Base-by-base conservation (phyloP, 306 rosid genomes). In the Prunus davidiana region DNA sequence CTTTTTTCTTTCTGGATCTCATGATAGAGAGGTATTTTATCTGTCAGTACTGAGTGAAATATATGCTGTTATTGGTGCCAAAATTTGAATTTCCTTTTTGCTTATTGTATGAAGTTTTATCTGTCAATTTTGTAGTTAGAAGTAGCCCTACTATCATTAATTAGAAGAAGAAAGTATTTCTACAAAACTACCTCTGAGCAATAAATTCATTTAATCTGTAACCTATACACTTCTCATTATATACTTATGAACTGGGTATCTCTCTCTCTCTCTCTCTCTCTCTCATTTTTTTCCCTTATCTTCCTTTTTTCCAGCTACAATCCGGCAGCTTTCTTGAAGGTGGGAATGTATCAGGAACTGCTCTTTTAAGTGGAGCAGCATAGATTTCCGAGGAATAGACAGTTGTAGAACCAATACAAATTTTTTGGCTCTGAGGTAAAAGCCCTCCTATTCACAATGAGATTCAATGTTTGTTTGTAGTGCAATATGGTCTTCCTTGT, bases 251-350 rank as follows among this genome's bases (percentile, higher is more conserved):
- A 50, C 32, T 25, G 1, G 51, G 3, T 22, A 0, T 27, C 57
- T 38, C 49, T 12, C 45, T 30, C 32, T 32, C 6, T 76, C 34
- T 75, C 30, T 52, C 43, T 73, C 64, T 8, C 61, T 27, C 50
- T 68, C 76, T 82, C 67, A 73, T 76, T 62, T 73, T 61, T 63
- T 25, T 24, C 8, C 43, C 43, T n/a, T 14, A 10, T 70, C 18
- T 43, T 71, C 55, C 3, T 55, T 80, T 51, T 78, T 85, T 85
- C 46, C 87, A 94, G 98, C 77, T 89, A 84, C 78, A 82, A 18
- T 88, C 92, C 50, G 62, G 75, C 72, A 57, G 82, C 82, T 91
- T 92, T 81, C 96, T 92, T 76, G 93, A 94, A 72, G 80, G 78
- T 72, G 91, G 86, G 73, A 89, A 76, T 74, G 71, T 73, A 20